Conservation (phyloP, 2,329 filamentous ascomycete genomes). For the Neopestalotiopsis clavispora region DNA sequence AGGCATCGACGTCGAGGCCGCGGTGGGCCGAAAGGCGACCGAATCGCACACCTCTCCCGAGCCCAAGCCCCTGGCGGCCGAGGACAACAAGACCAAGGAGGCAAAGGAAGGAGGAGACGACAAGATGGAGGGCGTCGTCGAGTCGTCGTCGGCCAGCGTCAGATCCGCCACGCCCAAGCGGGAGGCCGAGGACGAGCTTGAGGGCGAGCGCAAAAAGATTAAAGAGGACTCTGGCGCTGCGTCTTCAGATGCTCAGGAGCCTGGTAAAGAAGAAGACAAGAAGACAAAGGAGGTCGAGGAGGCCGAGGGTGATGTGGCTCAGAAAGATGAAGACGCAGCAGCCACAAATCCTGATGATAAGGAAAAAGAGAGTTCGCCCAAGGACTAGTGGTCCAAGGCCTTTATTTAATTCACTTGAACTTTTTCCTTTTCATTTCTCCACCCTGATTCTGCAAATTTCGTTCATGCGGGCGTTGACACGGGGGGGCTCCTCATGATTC, state of each 20-base stretch:
- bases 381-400: constrained; percentile 5
- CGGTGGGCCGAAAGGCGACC: constrained; percentile 57
- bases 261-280: not conserved
- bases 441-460: too few relatives aligned
- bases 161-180: constrained; percentile 54
- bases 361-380: constrained; percentile 24
- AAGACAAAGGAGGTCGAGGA: not conserved
- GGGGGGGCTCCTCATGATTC: too few relatives aligned
- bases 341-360: constrained; percentile 21
- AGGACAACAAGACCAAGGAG: constrained; percentile 24
- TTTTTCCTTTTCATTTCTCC: too few relatives aligned
- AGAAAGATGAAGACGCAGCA: constrained; percentile 23
- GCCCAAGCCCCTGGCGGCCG: constrained; percentile 21
- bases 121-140: constrained; percentile 37
- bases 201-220: constrained; percentile 51
- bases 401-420: not conserved
- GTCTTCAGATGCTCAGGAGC: not conserved
- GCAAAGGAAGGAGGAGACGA: constrained; percentile 30
- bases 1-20: constrained; percentile 64
- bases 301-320: constrained; percentile 14
- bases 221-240: constrained; percentile 44
- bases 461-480: too few relatives aligned
- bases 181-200: constrained; percentile 56
- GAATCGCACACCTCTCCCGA: constrained; percentile 22
- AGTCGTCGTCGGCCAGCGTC: constrained; percentile 20